Percentiles rank a stretch among this genome's conserved stretches.
Conservation (phyloP, 345 rosid species). For the Populus pruinosa region DNA sequence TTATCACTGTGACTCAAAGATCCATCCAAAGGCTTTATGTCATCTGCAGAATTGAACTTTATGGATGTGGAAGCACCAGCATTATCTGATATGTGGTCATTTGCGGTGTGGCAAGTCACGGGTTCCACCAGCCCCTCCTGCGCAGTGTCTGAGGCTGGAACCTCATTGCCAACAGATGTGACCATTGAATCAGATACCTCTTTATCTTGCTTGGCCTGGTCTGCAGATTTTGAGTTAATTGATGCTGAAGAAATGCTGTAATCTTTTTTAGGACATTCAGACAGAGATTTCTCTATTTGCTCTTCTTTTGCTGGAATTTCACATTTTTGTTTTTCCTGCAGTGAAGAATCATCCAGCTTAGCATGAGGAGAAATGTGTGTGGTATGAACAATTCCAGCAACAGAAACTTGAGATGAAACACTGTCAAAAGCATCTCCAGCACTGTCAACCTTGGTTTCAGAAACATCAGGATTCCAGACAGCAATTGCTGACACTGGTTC, state of each 20-base stretch:
- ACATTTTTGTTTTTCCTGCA: constrained; percentile 19
- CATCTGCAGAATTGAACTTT: constrained; percentile 29
- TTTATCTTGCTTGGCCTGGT: constrained; percentile 15
- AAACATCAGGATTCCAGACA: constrained; percentile 23
- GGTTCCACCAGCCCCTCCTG: constrained; percentile 32
- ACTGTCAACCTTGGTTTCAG: constrained; percentile 29
- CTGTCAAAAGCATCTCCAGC: constrained; percentile 27
- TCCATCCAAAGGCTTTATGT: constrained; percentile 19
- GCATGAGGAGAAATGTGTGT: constrained; percentile 1
- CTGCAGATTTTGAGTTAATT: constrained; percentile 19
- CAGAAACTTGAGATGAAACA: constrained; percentile 35
- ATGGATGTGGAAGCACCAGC: constrained; percentile 32
- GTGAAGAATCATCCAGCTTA: constrained; percentile 21
- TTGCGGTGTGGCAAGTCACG: constrained; percentile 16
- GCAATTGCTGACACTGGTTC: constrained; percentile 25
- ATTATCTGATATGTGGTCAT: constrained; percentile 19
- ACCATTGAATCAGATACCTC: constrained; percentile 23
- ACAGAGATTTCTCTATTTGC: constrained; percentile 1
- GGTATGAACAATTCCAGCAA: constrained; percentile 8
- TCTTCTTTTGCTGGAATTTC: constrained; percentile 24
- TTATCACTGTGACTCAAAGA: constrained; percentile 13
- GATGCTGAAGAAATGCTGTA: constrained; percentile 27
- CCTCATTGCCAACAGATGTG: constrained; percentile 19
- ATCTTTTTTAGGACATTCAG: constrained; percentile 29
- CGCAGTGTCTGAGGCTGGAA: constrained; percentile 23